Conservation (phyloP, 148 eudicot species). For the Spergularia bocconei region DNA sequence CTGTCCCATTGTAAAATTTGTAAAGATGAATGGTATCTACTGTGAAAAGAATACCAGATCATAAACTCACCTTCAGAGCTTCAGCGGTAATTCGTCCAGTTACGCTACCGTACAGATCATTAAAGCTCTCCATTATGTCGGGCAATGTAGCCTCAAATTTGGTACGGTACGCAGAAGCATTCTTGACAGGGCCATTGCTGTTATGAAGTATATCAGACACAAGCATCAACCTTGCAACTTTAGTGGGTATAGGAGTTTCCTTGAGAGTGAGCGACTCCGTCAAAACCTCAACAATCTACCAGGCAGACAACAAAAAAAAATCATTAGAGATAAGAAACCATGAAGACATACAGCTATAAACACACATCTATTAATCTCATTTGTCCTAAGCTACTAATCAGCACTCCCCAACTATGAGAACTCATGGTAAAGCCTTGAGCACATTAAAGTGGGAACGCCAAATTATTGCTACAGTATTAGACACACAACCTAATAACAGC, state of each 20-base stretch:
- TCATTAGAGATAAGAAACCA: not conserved
- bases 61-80: slow-evolving; percentile 75
- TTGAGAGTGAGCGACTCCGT: slow-evolving; percentile 93
- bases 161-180: slow-evolving; percentile 99
- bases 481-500: not conserved
- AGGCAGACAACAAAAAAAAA: slow-evolving; percentile 7
- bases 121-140: slow-evolving; percentile 90
- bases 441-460: not conserved
- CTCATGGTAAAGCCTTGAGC: not conserved
- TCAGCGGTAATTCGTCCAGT: slow-evolving; percentile 97
- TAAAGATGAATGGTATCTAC: not conserved
- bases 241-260: slow-evolving; percentile 98
- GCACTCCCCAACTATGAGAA: not conserved
- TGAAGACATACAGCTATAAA: not conserved
- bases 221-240: slow-evolving; percentile 98
- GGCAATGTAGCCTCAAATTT: slow-evolving; percentile 88
- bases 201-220: slow-evolving; percentile 96
- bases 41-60: slow-evolving; percentile 11
- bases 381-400: not conserved
- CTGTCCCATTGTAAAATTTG: not conserved
- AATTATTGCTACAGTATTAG: not conserved
- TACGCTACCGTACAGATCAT: slow-evolving; percentile 83
- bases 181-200: slow-evolving; percentile 97
- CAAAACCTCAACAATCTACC: slow-evolving; percentile 92
- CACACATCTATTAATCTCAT: not conserved